Percentiles rank a stretch among this genome's conserved stretches.
phyloP scores from a whole-genome alignment of 805 yeast species.

The Phaffomyces thermotolerans region DNA sequence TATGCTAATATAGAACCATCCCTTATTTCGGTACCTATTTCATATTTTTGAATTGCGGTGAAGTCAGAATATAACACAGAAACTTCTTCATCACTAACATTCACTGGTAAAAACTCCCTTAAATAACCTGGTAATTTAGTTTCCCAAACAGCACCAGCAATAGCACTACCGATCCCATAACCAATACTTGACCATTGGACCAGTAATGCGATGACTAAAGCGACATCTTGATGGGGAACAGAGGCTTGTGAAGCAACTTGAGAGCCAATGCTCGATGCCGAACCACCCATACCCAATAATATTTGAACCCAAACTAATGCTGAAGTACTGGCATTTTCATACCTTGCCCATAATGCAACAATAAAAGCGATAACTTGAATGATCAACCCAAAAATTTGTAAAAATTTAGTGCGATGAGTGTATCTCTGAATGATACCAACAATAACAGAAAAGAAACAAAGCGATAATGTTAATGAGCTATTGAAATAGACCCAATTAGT shows the following conservation, averaged over 20 bases:
- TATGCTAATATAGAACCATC: slow-evolving; percentile 29
- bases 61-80: slow-evolving; percentile 18
- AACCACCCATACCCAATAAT: slow-evolving; percentile 34
- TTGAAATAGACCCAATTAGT: slow-evolving; percentile 32
- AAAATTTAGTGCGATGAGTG: slow-evolving; percentile 31
- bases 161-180: slow-evolving; percentile 33
- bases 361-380: slow-evolving; percentile 31
- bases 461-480: slow-evolving; percentile 30
- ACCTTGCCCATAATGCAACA: slow-evolving; percentile 24
- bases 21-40: slow-evolving; percentile 24
- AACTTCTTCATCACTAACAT: slow-evolving; percentile 16
- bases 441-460: slow-evolving; percentile 32
- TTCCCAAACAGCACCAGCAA: slow-evolving; percentile 33
- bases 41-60: slow-evolving; percentile 18
- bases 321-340: slow-evolving; percentile 10
- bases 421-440: slow-evolving; percentile 29
- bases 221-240: slow-evolving; percentile 35
- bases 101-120: slow-evolving; percentile 22
- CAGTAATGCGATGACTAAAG: slow-evolving; percentile 32
- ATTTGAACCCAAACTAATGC: slow-evolving; percentile 29
- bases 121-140: slow-evolving; percentile 26
- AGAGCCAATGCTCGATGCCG: slow-evolving; percentile 30
- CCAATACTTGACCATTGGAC: slow-evolving; percentile 31
- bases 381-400: slow-evolving; percentile 28
- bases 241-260: slow-evolving; percentile 34